These are phyloP conservation scores for Colletotrichum echinochloae DNA, from an alignment of 2,329 filamentous ascomycete species.

Conservation along the genomic window DNA sequence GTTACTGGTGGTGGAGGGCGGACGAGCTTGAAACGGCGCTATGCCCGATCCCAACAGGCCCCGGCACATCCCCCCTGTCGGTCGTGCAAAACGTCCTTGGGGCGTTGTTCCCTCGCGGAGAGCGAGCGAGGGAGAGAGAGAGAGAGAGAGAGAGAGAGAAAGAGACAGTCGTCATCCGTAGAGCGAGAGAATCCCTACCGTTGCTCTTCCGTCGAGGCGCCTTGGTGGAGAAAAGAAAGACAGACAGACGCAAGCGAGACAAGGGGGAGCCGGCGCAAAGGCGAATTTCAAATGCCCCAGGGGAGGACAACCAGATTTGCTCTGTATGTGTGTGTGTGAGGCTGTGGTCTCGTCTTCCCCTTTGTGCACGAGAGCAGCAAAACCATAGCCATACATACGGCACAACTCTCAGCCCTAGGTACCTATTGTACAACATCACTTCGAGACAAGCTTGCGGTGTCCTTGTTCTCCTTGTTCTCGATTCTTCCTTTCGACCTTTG, in stretches of 20 bases:
- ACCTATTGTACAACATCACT: neutral
- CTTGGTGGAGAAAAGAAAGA: slow-evolving; percentile 19
- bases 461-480: neutral
- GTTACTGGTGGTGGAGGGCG: slow-evolving; percentile 22
- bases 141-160: neutral
- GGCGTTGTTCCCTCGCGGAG: neutral
- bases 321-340: no score
- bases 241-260: slow-evolving; percentile 16
- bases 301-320: slow-evolving; percentile 19
- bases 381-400: slow-evolving; percentile 7
- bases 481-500: slow-evolving; percentile 3
- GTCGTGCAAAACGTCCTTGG: neutral
- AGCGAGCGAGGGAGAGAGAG: neutral
- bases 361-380: slow-evolving; percentile 21
- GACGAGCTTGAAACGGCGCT: slow-evolving; percentile 38
- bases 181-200: slow-evolving; percentile 27
- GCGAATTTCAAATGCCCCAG: neutral
- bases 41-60: slow-evolving; percentile 30
- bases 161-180: neutral
- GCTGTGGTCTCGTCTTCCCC: slow-evolving; percentile 3
- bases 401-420: neutral
- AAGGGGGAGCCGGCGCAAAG: neutral
- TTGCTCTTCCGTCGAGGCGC: slow-evolving; percentile 28
- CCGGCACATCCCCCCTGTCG: slow-evolving; percentile 13
- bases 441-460: neutral